phyloP scores from a whole-genome alignment of 495 filamentous ascomycete genomes.

The Xylaria longipes region DNA sequence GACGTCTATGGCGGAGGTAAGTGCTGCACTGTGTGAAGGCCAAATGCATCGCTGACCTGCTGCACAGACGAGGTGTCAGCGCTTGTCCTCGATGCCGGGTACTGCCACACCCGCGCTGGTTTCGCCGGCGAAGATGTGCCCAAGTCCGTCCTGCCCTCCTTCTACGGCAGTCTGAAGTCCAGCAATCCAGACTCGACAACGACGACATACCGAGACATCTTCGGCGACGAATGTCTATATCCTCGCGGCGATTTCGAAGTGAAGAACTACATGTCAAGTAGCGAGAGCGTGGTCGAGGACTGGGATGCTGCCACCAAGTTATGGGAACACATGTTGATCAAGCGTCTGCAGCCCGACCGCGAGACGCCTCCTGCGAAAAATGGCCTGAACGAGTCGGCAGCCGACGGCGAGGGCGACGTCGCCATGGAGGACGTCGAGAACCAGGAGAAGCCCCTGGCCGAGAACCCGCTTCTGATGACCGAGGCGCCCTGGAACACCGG shows the following conservation, averaged over 20 bases:
- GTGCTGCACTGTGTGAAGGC: constrained; percentile 36
- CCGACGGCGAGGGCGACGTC: constrained; percentile 64
- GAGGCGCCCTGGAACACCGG: constrained; percentile 90
- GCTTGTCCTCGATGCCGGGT: constrained; percentile 94
- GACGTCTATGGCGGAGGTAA: constrained; percentile 85
- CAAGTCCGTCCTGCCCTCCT: constrained; percentile 88
- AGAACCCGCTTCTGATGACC: constrained; percentile 91
- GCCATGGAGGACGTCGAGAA: constrained; percentile 68
- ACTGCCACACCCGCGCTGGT: constrained; percentile 86
- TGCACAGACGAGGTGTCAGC: constrained; percentile 89
- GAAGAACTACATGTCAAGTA: constrained; percentile 82
- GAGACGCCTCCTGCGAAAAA: constrained; percentile 71
- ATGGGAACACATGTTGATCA: constrained; percentile 77
- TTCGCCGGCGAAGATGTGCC: constrained; percentile 98
- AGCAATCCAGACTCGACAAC: constrained; percentile 56
- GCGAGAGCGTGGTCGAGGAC: constrained; percentile 89
- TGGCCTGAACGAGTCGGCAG: constrained; percentile 71
- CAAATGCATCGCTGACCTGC: constrained; percentile 27
- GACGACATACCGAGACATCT: constrained; percentile 66
- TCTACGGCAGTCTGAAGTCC: constrained; percentile 69
- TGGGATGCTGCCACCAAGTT: constrained; percentile 91
- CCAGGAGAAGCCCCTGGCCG: constrained; percentile 78
- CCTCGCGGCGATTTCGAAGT: constrained; percentile 78
- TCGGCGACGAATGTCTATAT: constrained; percentile 85
- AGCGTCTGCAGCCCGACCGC: constrained; percentile 77